phyloP scores from a whole-genome alignment of 31 red algal species.

The Asparagopsis taxiformis region DNA sequence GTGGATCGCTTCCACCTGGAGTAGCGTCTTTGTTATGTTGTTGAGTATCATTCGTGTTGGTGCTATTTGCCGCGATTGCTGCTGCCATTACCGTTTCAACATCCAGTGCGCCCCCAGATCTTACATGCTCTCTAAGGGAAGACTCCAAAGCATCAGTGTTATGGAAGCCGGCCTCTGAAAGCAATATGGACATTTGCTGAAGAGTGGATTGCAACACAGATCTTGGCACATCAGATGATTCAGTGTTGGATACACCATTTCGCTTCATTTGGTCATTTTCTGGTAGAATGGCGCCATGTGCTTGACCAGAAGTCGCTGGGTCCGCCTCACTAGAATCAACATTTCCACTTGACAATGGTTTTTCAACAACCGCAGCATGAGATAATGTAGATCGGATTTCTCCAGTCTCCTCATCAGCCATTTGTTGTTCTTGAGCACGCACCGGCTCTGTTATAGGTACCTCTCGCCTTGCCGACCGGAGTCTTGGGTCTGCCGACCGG shows the following conservation, averaged over 20 bases:
- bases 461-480: not conserved
- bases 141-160: constrained; percentile 41
- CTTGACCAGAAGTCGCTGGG: not conserved
- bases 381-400: not conserved
- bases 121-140: constrained; percentile 37
- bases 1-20: not conserved
- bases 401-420: not conserved
- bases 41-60: not conserved
- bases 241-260: not conserved
- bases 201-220: constrained; percentile 26
- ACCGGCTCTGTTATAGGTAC: not conserved
- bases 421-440: not conserved
- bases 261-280: not conserved
- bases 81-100: constrained; percentile 62
- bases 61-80: constrained; percentile 37
- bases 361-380: not conserved
- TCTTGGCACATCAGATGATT: not conserved
- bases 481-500: not conserved
- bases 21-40: not conserved
- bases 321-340: not conserved
- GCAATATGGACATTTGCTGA: constrained; percentile 33
- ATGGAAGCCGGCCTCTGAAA: constrained; percentile 43
- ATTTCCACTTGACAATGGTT: not conserved
- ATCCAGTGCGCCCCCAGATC: constrained; percentile 38
- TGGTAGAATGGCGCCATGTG: not conserved